Evolutionary conservation across 495 filamentous ascomycete genomes (phyloP).

Genomic region (Podospora pseudopauciseta): DNA sequence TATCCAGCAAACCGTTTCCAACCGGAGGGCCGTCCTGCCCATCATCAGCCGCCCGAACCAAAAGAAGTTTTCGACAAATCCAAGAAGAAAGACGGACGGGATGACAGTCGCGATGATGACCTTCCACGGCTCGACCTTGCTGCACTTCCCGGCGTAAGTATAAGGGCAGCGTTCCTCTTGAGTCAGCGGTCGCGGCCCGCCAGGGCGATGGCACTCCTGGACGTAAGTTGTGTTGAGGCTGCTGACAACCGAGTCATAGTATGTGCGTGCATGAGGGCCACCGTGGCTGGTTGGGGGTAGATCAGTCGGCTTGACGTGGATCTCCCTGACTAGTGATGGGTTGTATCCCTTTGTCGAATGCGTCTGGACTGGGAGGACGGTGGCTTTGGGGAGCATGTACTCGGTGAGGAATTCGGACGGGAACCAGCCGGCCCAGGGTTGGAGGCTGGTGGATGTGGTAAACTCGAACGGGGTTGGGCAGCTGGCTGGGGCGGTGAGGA

Average conservation of each 20-base stretch:
- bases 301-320: too few species aligned
- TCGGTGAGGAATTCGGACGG: constrained; percentile 33
- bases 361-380: constrained; percentile 27
- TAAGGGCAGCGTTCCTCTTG: constrained; percentile 9
- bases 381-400: constrained; percentile 27
- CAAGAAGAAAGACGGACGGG: constrained; percentile 43
- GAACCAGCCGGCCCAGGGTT: constrained; percentile 23
- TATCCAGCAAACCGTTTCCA: constrained; percentile 49
- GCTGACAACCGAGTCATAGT: too few species aligned
- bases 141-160: constrained; percentile 30
- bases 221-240: constrained; percentile 9
- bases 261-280: not conserved
- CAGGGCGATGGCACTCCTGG: too few species aligned
- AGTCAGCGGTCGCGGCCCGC: too few species aligned
- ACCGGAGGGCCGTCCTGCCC: constrained; percentile 46
- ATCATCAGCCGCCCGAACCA: constrained; percentile 53
- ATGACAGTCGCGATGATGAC: constrained; percentile 40
- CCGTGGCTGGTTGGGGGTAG: too few species aligned
- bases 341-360: constrained; percentile 7
- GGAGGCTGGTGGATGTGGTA: constrained; percentile 26
- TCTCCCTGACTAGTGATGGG: too few species aligned
- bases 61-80: constrained; percentile 48
- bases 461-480: constrained; percentile 20
- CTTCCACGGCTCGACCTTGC: constrained; percentile 28
- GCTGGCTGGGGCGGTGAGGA: constrained; percentile 35